Evolutionary conservation across 805 yeast genomes (phyloP), one percentile per base, ranked within the genome.

Genomic region (Yamadazyma insecticola): DNA sequence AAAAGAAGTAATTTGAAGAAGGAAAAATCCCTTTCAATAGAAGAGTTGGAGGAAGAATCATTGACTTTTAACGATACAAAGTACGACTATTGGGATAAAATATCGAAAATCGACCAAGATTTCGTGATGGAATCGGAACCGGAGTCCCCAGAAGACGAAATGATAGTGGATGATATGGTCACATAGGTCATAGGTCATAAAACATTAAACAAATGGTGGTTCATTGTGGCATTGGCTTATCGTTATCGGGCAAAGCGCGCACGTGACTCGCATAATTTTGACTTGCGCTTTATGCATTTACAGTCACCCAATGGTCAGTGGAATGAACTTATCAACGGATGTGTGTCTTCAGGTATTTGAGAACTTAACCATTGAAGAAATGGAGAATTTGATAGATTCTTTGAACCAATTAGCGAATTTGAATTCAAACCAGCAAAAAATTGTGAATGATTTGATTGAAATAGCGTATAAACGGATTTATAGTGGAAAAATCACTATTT

Each of bases 71-170:
- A 43, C n/a, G 56, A 54, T 24, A 39, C 55, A 15, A 44, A 47
- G 31, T 63, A 63, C 35, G 48, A 46, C 26, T 63, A 63, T 40
- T 63, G 69, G 67, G 67, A 59, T 31, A 51, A 43, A 6, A 33
- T 60, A n/a, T n/a, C n/a, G n/a, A n/a, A n/a, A n/a, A n/a, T n/a
- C n/a, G n/a, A n/a, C n/a, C n/a, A n/a, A n/a, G n/a, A n/a, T n/a
- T n/a, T n/a, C n/a, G n/a, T n/a, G n/a, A n/a, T n/a, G n/a, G n/a
- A n/a, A n/a, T n/a, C n/a, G n/a, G n/a, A n/a, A n/a, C n/a, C n/a
- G n/a, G n/a, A n/a, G n/a, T n/a, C n/a, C n/a, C n/a, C n/a, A n/a
- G n/a, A n/a, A n/a, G n/a, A n/a, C n/a, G n/a, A n/a, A n/a, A n/a
- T n/a, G n/a, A n/a, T n/a, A n/a, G n/a, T n/a, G n/a, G n/a, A n/a